phyloP scores from a whole-genome alignment of 2,329 filamentous ascomycete genomes.

The Coniella vitis region DNA sequence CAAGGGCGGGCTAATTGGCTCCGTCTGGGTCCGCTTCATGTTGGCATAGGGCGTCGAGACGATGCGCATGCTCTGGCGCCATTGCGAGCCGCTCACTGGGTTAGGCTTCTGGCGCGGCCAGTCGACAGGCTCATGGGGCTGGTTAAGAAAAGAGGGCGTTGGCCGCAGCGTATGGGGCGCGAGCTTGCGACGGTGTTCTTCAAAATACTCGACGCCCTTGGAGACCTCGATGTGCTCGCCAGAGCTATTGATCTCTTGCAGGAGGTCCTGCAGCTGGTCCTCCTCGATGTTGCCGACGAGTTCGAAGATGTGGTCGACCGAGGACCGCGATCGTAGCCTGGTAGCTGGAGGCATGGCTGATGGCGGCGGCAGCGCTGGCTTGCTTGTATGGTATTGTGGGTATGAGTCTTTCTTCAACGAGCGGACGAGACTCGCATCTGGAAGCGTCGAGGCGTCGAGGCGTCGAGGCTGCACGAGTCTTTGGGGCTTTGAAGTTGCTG shows the following conservation, averaged over 20 bases:
- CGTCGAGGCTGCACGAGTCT: neutral
- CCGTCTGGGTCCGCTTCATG: constrained; percentile 8
- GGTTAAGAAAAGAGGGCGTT: constrained; percentile 15
- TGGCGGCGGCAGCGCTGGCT: neutral
- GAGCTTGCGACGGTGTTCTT: constrained; percentile 10
- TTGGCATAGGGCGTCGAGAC: constrained; percentile 10
- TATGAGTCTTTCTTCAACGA: no score
- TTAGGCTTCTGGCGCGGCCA: constrained; percentile 15
- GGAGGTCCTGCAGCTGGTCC: constrained; percentile 21
- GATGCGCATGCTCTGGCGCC: constrained; percentile 15
- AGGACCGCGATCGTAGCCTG: constrained; percentile 23
- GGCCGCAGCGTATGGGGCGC: constrained; percentile 3
- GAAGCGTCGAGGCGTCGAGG: neutral
- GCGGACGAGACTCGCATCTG: no score
- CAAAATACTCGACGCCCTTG: constrained; percentile 24
- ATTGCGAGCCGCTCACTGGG: constrained; percentile 14
- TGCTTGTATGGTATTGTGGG: no score
- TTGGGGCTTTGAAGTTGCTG: no score
- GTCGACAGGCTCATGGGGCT: constrained; percentile 14
- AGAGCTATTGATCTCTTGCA: constrained; percentile 24
- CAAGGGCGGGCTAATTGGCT: constrained; percentile 13
- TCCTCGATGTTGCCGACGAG: constrained; percentile 24
- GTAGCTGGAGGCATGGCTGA: constrained; percentile 16
- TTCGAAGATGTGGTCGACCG: constrained; percentile 24
- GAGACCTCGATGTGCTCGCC: constrained; percentile 22